A percentile compares a stretch with the other conserved stretches of the same genome.
phyloP scores from a whole-genome alignment of 805 yeast genomes.

The Starmerella ratchasimensis region DNA sequence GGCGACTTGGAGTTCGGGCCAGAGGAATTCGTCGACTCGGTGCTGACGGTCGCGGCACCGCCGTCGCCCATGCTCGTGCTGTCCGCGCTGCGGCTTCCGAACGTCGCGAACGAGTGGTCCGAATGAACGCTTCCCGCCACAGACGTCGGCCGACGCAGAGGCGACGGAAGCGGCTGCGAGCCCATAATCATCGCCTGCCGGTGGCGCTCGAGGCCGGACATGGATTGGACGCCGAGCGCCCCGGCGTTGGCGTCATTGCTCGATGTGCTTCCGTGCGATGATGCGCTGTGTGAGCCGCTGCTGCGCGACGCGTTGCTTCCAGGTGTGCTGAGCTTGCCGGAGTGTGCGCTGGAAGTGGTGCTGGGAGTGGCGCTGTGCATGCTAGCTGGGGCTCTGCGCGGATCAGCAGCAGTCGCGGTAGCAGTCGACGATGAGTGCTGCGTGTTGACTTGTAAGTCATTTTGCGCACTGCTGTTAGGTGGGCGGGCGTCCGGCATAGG shows the following conservation, averaged over 20 bases:
- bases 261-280: not conserved
- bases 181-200: constrained; percentile 4
- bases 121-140: not conserved
- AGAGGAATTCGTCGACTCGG: too few species aligned
- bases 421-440: not conserved
- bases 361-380: not conserved
- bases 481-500: not conserved
- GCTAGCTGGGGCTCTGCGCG: too few species aligned
- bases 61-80: not conserved
- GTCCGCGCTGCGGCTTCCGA: not conserved
- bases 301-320: not conserved
- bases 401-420: not conserved
- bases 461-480: not conserved
- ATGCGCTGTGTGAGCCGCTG: not conserved
- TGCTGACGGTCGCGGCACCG: not conserved
- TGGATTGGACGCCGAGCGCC: not conserved
- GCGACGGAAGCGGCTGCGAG: constrained; percentile 17
- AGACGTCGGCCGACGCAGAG: constrained; percentile 7
- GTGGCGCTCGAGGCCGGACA: not conserved
- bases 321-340: not conserved
- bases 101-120: not conserved
- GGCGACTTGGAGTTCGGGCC: too few species aligned
- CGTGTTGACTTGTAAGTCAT: not conserved
- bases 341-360: not conserved
- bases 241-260: too few species aligned